These are phyloP conservation scores for Quercus phellos DNA, from an alignment of 331 rosid species.

Conservation along the genomic window DNA sequence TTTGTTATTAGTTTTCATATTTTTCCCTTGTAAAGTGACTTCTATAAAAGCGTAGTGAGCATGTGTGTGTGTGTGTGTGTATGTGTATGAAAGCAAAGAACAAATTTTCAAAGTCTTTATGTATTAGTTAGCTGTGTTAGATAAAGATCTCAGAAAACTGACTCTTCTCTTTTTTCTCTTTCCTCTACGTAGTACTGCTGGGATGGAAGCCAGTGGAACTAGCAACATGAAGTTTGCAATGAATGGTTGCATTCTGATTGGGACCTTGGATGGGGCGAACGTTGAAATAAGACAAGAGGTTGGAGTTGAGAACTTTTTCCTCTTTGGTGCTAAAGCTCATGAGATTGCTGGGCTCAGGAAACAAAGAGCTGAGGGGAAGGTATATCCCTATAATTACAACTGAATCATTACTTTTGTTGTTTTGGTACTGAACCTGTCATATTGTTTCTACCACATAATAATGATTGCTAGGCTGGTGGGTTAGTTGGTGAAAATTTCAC, in stretches of 20 bases:
- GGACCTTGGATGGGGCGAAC: slow-evolving; percentile 98
- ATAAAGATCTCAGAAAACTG: background rate
- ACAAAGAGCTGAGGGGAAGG: slow-evolving; percentile 94
- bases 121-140: background rate
- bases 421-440: background rate
- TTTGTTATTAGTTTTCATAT: background rate
- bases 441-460: background rate
- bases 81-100: background rate
- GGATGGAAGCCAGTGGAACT: slow-evolving; percentile 99
- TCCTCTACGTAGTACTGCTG: slow-evolving; percentile 73
- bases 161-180: background rate
- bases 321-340: slow-evolving; percentile 92
- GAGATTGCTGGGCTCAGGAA: slow-evolving; percentile 89
- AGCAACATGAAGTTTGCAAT: slow-evolving; percentile 98
- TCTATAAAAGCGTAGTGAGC: background rate
- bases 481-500: background rate
- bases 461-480: background rate
- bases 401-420: slow-evolving; percentile 7
- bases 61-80: background rate
- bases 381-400: slow-evolving; percentile 24
- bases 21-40: too few relatives aligned
- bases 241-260: slow-evolving; percentile 93
- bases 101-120: background rate
- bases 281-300: slow-evolving; percentile 97
- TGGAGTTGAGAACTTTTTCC: slow-evolving; percentile 90